Percentiles rank a stretch among this genome's conserved stretches.
These are phyloP conservation scores for Eucalyptus sp. DNA, from an alignment of 345 rosid species.

Conservation along the genomic window DNA sequence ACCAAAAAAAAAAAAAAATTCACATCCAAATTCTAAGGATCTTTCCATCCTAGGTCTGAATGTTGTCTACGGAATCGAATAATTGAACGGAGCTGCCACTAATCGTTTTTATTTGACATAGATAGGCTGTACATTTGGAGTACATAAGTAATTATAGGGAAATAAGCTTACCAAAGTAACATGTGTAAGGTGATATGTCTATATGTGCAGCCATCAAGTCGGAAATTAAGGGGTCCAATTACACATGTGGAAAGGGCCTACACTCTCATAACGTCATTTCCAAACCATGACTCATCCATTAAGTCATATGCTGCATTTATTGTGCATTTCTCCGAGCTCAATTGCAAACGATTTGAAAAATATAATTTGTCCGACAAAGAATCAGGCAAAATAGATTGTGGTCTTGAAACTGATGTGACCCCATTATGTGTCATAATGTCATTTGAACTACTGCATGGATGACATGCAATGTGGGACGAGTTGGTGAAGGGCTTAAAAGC, in stretches of 20 bases:
- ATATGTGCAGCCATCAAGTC: fast-evolving
- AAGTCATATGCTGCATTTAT: not conserved
- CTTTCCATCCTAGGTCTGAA: not conserved
- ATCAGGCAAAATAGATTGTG: not conserved
- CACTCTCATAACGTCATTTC: not conserved
- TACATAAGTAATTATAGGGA: not conserved
- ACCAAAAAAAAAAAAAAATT: no score
- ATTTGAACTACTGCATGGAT: not conserved
- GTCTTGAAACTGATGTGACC: not conserved
- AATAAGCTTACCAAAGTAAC: not conserved
- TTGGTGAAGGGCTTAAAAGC: no score
- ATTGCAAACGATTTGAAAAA: not conserved
- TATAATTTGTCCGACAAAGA: not conserved
- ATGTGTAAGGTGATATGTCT: not conserved
- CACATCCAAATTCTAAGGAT: not conserved
- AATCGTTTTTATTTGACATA: not conserved
- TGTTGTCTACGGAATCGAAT: not conserved
- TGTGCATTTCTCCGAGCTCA: not conserved
- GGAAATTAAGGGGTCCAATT: fast-evolving
- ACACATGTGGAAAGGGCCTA: not conserved
- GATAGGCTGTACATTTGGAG: not conserved
- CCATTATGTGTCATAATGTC: not conserved
- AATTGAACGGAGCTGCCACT: not conserved
- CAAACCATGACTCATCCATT: not conserved
- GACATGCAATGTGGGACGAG: not conserved